Base-by-base conservation (phyloP, 2,329 filamentous ascomycete genomes). In the Drechmeria coniospora region DNA sequence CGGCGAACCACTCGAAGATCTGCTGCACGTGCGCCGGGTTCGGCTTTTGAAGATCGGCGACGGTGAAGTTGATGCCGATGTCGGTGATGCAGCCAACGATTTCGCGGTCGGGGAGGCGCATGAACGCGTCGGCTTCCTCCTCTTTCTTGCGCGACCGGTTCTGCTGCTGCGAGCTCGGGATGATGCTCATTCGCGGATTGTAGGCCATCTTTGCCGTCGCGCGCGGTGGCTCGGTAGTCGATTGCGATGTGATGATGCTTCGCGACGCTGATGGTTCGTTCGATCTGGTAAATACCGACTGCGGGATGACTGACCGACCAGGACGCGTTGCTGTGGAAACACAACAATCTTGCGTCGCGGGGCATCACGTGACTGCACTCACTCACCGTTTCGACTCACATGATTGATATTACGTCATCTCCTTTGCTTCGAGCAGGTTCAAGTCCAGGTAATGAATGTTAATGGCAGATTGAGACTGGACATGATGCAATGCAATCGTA, bases 21-120 rank as follows among this genome's bases (percentile, higher is more conserved):
- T 90, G 84, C 55, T 98, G 90, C 29, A 95, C 86, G 46, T 93
- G 84, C 34, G 87, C 72, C 3, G 90, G 79, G 43, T 93, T 93
- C 5, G 90, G 90, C 49, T 94, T 95, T 43, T 87, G 75, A 22
- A 98, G 68, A 55, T 98, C 87, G 35, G 79, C 71, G 12, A 86
- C 64, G 20, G 73, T 79, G 53, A 95, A 94, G 16, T 73, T 75
- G 44, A 95, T 86, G 33, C 87, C 87, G 45, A 95, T 93, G 51
- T 95, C 90, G 45, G 79, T 90, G 59, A 98, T 94, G 54, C 90
- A 98, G 50, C 81, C 84, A 41, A 87, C 87, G 35, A 98, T 94
- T 53, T 98, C 90, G 44, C 64, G 65, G 50, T 74, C 72, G 6
- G 68, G 61, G 31, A 74, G 59, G 30, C 64, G 61, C 59, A 73